Evolutionary conservation across 164 flowering plant genomes (phyloP).

Genomic region (Echeveria elegans): DNA sequence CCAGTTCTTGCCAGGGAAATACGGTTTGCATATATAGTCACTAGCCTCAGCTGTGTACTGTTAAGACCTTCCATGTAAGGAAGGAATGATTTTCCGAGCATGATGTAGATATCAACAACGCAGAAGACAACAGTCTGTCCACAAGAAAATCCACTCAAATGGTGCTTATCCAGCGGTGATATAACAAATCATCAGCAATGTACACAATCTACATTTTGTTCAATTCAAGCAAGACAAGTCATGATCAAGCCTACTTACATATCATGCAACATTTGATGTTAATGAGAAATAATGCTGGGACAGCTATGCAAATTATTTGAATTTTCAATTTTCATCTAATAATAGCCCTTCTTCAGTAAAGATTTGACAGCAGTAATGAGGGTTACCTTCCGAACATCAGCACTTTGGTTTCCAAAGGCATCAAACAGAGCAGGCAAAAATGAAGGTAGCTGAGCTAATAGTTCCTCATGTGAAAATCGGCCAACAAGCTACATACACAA

Average conservation of each 20-base stretch:
- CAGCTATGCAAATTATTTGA: background rate
- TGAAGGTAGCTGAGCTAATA: constrained; percentile 77
- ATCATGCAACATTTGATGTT: background rate
- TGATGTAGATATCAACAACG: constrained; percentile 90
- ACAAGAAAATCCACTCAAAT: background rate
- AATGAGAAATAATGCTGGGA: background rate
- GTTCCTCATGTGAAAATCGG: constrained; percentile 79
- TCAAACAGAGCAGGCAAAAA: constrained; percentile 96
- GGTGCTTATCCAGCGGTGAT: background rate
- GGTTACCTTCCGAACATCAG: constrained; percentile 91
- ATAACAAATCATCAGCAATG: background rate
- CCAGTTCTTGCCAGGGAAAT: constrained; percentile 95
- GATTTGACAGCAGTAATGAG: background rate
- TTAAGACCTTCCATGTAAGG: constrained; percentile 88
- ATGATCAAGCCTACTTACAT: background rate
- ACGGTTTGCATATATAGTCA: constrained; percentile 92
- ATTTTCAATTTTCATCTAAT: background rate
- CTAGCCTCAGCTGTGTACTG: constrained; percentile 85
- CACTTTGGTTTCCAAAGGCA: constrained; percentile 96
- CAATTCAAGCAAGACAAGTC: background rate
- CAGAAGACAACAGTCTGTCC: constrained; percentile 95
- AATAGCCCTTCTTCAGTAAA: background rate
- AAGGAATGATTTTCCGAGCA: constrained; percentile 86
- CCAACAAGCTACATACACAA: constrained; percentile 67
- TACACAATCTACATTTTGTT: background rate